Conservation (phyloP, 208 protist genomes). For the Polymyxa betae region DNA sequence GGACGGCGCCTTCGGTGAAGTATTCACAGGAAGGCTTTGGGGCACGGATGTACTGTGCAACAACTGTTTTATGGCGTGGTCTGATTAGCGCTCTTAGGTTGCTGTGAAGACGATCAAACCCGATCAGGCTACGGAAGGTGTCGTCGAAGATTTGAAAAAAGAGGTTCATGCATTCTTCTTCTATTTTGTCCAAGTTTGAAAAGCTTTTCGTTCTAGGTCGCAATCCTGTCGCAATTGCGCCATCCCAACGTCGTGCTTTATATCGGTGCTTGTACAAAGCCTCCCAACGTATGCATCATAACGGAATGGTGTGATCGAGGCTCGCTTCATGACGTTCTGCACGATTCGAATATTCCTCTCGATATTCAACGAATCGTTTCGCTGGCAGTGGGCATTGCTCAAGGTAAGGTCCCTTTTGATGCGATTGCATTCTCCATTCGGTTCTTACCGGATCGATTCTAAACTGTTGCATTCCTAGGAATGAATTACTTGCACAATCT, state of each 20-base stretch:
- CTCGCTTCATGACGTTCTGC: constrained; percentile 54
- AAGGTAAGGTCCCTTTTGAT: background rate
- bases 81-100: constrained; percentile 13
- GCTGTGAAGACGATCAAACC: constrained; percentile 42
- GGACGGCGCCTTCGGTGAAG: constrained; percentile 41
- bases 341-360: constrained; percentile 48
- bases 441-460: too few species aligned
- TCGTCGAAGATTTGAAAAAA: constrained; percentile 50
- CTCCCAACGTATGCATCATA: constrained; percentile 58
- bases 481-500: constrained; percentile 54
- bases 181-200: too few species aligned
- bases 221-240: constrained; percentile 65
- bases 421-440: too few species aligned
- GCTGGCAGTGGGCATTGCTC: background rate
- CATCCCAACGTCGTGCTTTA: constrained; percentile 72
- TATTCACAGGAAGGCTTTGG: constrained; percentile 23
- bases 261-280: constrained; percentile 65
- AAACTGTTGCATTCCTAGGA: too few species aligned
- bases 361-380: constrained; percentile 47
- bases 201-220: too few species aligned
- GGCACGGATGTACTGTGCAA: constrained; percentile 14
- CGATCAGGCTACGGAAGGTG: background rate
- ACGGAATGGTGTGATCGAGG: constrained; percentile 57
- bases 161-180: background rate
- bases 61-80: background rate